These are phyloP conservation scores for Cardamine chenopodiifolia DNA, from an alignment of 345 rosid species.

Conservation along the genomic window DNA sequence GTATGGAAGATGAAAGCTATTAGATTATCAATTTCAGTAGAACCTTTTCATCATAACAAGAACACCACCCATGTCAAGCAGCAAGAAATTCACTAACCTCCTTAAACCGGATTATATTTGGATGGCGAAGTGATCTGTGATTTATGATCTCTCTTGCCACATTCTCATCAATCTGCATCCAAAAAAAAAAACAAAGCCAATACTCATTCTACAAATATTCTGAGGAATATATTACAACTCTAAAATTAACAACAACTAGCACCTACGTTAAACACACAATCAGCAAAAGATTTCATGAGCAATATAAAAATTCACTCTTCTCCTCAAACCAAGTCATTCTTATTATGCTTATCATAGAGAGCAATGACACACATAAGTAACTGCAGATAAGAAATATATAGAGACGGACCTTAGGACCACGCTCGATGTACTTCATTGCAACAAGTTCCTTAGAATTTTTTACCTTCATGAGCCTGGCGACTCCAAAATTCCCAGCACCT, in stretches of 20 bases:
- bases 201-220: not conserved
- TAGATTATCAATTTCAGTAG: not conserved
- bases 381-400: not conserved
- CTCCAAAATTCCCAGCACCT: conserved; percentile 90
- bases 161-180: conserved; percentile 78
- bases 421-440: conserved; percentile 93
- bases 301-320: not conserved
- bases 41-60: not conserved
- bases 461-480: conserved; percentile 85
- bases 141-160: conserved; percentile 89
- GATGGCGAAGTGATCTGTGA: conserved; percentile 84
- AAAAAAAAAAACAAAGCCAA: conserved; percentile 19
- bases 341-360: not conserved
- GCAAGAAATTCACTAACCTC: conserved; percentile 51
- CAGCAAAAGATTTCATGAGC: not conserved
- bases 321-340: not conserved
- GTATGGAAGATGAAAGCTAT: not conserved
- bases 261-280: not conserved
- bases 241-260: no score
- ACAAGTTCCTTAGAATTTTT: conserved; percentile 79
- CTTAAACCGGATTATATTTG: conserved; percentile 87
- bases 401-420: conserved; percentile 67
- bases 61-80: conserved; percentile 8
- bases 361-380: not conserved
- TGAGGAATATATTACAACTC: no score